These are phyloP conservation scores for Haplosporangium gracile DNA, from an alignment of 192 early-diverging fungal species.

Conservation along the genomic window DNA sequence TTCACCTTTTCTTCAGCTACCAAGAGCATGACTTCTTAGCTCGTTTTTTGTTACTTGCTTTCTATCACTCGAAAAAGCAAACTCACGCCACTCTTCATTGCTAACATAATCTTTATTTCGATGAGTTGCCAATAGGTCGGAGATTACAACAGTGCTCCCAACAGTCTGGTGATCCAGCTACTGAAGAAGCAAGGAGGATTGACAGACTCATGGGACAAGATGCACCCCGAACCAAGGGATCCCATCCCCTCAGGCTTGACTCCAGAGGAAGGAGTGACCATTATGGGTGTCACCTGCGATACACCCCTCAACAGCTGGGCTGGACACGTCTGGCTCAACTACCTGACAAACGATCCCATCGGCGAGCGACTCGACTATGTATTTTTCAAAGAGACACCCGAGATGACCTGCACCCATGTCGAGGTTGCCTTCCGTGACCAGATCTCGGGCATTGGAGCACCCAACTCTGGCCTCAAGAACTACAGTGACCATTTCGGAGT, in stretches of 20 bases:
- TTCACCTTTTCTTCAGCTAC: not conserved
- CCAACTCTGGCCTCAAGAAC: constrained; percentile 31
- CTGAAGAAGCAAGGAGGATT: constrained; percentile 62
- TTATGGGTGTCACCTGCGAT: constrained; percentile 68
- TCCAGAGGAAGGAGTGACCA: constrained; percentile 50
- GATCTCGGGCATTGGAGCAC: constrained; percentile 37
- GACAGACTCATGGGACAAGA: constrained; percentile 64
- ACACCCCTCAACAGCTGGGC: constrained; percentile 68
- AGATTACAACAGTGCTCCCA: constrained; percentile 66
- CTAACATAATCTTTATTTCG: not conserved
- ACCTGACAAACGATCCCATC: constrained; percentile 30
- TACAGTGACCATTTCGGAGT: constrained; percentile 70
- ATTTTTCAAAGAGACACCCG: constrained; percentile 60
- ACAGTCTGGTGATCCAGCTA: constrained; percentile 58
- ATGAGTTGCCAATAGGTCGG: constrained; percentile 56
- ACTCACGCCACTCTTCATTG: not conserved
- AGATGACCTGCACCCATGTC: constrained; percentile 52
- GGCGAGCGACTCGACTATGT: constrained; percentile 70
- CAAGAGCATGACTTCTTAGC: not conserved
- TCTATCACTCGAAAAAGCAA: not conserved
- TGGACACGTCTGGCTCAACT: constrained; percentile 56
- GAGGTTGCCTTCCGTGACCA: constrained; percentile 46
- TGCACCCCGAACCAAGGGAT: constrained; percentile 47
- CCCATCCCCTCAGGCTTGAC: constrained; percentile 41
- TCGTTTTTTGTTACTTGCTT: not conserved